Conservation (phyloP, 495 filamentous ascomycete genomes). For the Aspergillus olivimuriae region DNA sequence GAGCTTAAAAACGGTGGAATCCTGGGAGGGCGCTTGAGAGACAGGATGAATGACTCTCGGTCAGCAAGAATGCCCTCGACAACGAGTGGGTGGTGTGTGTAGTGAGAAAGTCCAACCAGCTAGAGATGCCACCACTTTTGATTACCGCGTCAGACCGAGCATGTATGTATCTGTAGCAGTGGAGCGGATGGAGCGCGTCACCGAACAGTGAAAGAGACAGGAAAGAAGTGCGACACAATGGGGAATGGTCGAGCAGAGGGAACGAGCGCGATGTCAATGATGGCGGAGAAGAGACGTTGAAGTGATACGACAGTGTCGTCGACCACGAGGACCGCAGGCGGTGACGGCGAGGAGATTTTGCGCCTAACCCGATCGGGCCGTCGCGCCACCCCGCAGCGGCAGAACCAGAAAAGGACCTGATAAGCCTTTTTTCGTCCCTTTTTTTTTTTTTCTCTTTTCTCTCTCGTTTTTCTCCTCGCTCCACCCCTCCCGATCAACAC, state of each 20-base stretch:
- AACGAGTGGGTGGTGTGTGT: constrained; percentile 11
- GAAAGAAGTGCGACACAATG: not conserved
- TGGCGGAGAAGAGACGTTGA: not conserved
- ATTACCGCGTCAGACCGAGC: constrained; percentile 13
- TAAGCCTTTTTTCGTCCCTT: constrained; percentile 7
- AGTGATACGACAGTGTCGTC: not conserved
- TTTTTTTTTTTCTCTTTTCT: constrained; percentile 10
- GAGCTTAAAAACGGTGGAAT: not conserved
- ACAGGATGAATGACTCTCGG: constrained; percentile 16
- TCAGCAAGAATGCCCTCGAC: constrained; percentile 22
- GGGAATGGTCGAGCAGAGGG: too few species aligned
- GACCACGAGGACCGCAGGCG: not conserved
- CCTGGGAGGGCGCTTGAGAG: constrained; percentile 20
- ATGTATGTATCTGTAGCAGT: constrained; percentile 7
- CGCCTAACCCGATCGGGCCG: constrained; percentile 13
- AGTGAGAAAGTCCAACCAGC: constrained; percentile 45
- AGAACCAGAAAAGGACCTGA: constrained; percentile 7
- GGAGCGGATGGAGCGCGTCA: too few species aligned
- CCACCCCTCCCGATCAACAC: constrained; percentile 11
- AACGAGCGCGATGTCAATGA: not conserved
- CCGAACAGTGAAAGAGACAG: not conserved
- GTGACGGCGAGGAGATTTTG: constrained; percentile 11
- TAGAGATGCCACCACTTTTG: constrained; percentile 29
- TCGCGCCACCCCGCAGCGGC: constrained; percentile 11
- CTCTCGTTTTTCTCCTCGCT: not conserved